Evolutionary conservation across 352 stramenopile species (phyloP).

Genomic region (Phytopythium mirpurense): DNA sequence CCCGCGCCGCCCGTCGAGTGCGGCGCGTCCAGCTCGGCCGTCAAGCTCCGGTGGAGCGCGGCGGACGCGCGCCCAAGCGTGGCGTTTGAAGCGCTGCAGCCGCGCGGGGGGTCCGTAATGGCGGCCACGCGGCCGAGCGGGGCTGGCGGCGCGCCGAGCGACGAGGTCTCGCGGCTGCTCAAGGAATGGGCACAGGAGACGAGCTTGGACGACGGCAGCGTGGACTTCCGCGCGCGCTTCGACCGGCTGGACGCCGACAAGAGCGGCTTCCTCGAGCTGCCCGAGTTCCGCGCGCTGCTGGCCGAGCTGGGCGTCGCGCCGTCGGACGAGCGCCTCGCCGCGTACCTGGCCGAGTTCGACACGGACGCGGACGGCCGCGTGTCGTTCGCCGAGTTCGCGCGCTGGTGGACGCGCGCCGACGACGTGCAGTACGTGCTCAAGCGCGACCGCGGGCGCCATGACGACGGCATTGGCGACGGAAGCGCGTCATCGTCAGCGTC

Average conservation of each 20-base stretch:
- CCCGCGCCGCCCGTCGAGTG: constrained; percentile 32
- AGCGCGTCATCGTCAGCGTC: not conserved
- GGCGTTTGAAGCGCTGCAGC: constrained; percentile 43
- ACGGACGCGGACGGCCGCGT: constrained; percentile 77
- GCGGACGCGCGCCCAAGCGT: constrained; percentile 38
- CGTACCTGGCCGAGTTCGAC: constrained; percentile 85
- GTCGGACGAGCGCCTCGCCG: constrained; percentile 71
- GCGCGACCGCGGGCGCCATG: constrained; percentile 30
- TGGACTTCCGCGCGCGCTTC: constrained; percentile 74
- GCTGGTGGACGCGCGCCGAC: constrained; percentile 82
- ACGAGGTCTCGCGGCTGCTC: constrained; percentile 69
- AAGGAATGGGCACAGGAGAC: constrained; percentile 84
- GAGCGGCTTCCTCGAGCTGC: constrained; percentile 74
- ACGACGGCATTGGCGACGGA: constrained; percentile 11
- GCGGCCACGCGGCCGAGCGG: not conserved
- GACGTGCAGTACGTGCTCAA: constrained; percentile 86
- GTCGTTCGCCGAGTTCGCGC: constrained; percentile 82
- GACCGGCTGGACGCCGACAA: constrained; percentile 68
- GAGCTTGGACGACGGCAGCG: constrained; percentile 58
- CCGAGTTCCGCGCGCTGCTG: constrained; percentile 82
- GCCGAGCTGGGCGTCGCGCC: constrained; percentile 80
- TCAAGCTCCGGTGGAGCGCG: constrained; percentile 53
- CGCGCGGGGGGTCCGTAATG: not conserved
- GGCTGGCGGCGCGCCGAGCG: constrained; percentile 24
- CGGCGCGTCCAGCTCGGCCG: constrained; percentile 12